Conservation (phyloP, 2,329 filamentous ascomycete species). For the Ceratocystiopsis sp. region DNA sequence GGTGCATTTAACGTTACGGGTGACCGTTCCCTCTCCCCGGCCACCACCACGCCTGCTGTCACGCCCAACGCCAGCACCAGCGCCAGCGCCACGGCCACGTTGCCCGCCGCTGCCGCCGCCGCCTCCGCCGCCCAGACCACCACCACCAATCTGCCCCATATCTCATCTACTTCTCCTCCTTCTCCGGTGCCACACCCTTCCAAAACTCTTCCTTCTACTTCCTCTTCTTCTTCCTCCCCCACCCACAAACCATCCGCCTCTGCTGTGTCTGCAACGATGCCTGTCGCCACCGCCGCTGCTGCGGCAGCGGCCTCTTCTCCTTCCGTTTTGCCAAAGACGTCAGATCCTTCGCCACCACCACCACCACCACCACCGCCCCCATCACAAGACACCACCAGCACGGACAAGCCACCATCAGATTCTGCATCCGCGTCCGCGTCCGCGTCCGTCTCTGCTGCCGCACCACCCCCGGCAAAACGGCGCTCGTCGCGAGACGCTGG, state of each 20-base stretch:
- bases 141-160: constrained; percentile 1
- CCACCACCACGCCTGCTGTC: neutral
- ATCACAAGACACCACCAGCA: neutral
- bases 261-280: constrained; percentile 5
- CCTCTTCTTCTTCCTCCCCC: constrained; percentile 3
- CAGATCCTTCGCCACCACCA: constrained; percentile 11
- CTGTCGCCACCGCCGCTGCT: too few species aligned
- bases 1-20: neutral
- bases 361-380: neutral
- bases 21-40: too few species aligned
- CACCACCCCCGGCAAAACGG: constrained; percentile 14
- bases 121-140: neutral
- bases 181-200: neutral
- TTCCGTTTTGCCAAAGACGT: constrained; percentile 16
- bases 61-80: neutral
- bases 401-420: too few species aligned
- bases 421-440: neutral
- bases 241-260: constrained; percentile 13
- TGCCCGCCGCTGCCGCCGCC: neutral
- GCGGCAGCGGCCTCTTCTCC: constrained; percentile 7
- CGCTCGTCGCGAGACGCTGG: constrained; percentile 25
- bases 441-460: constrained; percentile 25
- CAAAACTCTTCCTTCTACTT: constrained; percentile 1
- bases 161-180: too few species aligned
- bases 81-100: neutral